These are phyloP conservation scores for Brettanomyces sp. DNA, from an alignment of 805 yeast species.

Conservation along the genomic window DNA sequence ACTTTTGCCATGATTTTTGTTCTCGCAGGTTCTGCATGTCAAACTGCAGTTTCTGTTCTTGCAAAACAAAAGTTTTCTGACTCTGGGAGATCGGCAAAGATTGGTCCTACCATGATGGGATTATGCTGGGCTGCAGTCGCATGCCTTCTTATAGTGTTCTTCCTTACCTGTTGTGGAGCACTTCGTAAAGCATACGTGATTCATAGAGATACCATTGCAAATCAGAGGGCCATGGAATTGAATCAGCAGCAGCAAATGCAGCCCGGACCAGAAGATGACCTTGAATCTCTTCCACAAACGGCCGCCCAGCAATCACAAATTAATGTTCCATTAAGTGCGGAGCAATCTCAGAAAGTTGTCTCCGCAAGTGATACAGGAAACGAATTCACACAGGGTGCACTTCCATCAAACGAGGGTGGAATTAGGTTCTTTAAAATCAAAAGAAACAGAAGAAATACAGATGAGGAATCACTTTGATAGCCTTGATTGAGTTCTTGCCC, in stretches of 20 bases:
- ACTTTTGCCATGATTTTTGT: conserved; percentile 43
- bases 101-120: conserved; percentile 54
- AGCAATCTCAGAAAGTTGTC: background rate
- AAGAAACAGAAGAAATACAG: conserved; percentile 36
- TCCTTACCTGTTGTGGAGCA: conserved; percentile 42
- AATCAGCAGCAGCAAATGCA: conserved; percentile 4
- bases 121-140: conserved; percentile 65
- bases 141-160: conserved; percentile 38
- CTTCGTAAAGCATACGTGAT: conserved; percentile 40
- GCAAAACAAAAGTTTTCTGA: conserved; percentile 60
- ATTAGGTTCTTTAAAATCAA: conserved; percentile 72
- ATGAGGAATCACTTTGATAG: conserved; percentile 26
- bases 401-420: conserved; percentile 40
- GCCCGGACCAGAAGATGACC: conserved; percentile 11
- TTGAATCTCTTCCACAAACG: background rate
- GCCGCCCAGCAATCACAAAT: background rate
- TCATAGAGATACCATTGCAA: conserved; percentile 28
- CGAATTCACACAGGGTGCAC: conserved; percentile 14
- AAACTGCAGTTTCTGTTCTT: conserved; percentile 72
- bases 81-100: conserved; percentile 32
- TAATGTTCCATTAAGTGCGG: conserved; percentile 12
- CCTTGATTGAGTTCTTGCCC: background rate
- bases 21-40: conserved; percentile 56
- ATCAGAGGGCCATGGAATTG: conserved; percentile 2
- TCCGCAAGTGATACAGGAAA: conserved; percentile 11